Conservation (phyloP, 2,329 filamentous ascomycete species). For the Phialemoniopsis sp. region DNA sequence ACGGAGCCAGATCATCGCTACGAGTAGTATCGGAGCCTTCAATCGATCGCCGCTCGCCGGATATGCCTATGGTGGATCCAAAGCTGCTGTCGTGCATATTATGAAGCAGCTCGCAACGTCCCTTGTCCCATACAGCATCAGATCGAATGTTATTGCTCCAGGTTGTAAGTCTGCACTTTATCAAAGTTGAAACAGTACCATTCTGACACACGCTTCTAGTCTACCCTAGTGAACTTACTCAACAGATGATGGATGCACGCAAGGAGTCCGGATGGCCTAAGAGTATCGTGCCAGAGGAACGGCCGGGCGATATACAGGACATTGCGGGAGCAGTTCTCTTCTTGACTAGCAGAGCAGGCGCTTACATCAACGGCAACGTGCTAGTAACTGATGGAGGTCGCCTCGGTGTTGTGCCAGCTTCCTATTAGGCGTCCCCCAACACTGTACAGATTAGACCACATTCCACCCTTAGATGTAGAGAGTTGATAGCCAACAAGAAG, state of each 20-base stretch:
- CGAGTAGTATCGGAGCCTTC: conserved; percentile 59
- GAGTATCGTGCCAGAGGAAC: no score
- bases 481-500: no score
- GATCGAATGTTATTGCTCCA: conserved; percentile 20
- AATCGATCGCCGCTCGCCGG: conserved; percentile 57
- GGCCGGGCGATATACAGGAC: no score
- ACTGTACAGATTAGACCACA: no score
- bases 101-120: conserved; percentile 61
- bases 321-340: conserved; percentile 59
- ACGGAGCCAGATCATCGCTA: conserved; percentile 49
- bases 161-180: no score
- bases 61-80: conserved; percentile 62
- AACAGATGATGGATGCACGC: no score
- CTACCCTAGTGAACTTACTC: no score
- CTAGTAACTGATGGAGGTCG: conserved; percentile 34
- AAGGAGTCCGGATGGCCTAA: no score
- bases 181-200: no score
- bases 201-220: no score
- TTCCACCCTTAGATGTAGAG: no score
- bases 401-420: conserved; percentile 22
- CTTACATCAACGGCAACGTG: conserved; percentile 27
- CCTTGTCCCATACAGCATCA: conserved; percentile 51
- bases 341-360: conserved; percentile 28
- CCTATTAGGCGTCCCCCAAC: no score
- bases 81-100: conserved; percentile 62